A percentile compares a stretch with the other conserved stretches of the same genome.
phyloP scores from a whole-genome alignment of 2,329 filamentous ascomycete genomes.

The Penicillium vulpinum region DNA sequence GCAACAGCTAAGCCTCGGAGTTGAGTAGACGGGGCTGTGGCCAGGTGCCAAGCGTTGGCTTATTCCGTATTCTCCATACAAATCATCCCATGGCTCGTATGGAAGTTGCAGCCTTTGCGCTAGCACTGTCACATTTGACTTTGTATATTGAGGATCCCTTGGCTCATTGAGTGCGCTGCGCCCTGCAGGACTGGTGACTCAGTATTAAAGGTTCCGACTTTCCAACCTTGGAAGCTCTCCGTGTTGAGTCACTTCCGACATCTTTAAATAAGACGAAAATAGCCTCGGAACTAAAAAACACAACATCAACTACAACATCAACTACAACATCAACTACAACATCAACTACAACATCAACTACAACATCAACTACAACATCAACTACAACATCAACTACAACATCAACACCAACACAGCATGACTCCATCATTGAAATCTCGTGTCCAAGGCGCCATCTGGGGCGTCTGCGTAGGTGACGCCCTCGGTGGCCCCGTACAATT shows the following conservation, averaged over 20 bases:
- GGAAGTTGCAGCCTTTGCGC: neutral
- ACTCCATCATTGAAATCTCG: constrained; percentile 6
- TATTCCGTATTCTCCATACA: neutral
- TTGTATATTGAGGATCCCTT: no score
- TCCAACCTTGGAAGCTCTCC: no score
- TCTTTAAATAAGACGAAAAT: neutral
- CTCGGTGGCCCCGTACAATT: constrained; percentile 48
- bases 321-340: no score
- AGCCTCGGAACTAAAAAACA: neutral
- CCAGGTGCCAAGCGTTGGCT: neutral
- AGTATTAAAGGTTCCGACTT: neutral
- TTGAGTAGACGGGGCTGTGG: neutral
- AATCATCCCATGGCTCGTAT: neutral
- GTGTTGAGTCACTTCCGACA: neutral
- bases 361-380: no score
- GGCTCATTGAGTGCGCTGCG: neutral
- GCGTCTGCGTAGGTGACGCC: constrained; percentile 45
- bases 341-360: no score
- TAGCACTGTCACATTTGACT: neutral
- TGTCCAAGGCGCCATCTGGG: constrained; percentile 36
- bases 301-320: no score
- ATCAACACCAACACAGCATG: neutral
- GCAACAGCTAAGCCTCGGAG: neutral
- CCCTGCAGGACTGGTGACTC: neutral
- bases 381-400: no score